Conservation (phyloP, 2,329 filamentous ascomycete genomes). For the Hypomyces perniciosus region DNA sequence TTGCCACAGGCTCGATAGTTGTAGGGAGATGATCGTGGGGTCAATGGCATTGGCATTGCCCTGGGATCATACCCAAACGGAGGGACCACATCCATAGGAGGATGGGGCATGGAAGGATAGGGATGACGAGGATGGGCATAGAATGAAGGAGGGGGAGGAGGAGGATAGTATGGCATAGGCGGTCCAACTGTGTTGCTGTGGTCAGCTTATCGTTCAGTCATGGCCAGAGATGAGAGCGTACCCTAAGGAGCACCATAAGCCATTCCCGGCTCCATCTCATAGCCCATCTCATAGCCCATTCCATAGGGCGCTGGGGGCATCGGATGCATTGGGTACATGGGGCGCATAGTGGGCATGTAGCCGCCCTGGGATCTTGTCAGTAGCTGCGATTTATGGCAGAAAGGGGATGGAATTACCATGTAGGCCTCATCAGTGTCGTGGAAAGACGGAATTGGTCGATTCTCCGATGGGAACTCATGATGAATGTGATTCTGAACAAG, state of each 20-base stretch:
- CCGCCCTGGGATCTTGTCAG: no score
- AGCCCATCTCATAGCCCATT: background rate
- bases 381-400: no score
- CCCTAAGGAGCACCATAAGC: background rate
- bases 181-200: no score
- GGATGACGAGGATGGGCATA: background rate
- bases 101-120: background rate
- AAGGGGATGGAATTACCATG: no score
- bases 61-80: background rate
- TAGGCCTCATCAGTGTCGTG: no score
- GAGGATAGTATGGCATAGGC: background rate
- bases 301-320: no score
- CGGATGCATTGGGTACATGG: no score
- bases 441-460: no score
- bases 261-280: background rate
- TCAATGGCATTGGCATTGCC: background rate
- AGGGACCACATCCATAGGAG: background rate
- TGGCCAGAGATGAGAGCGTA: background rate
- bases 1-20: background rate
- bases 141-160: background rate
- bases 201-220: no score
- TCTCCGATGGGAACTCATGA: no score
- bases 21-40: background rate
- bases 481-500: no score
- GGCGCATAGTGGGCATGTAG: no score